Evolutionary conservation across 805 yeast species (phyloP), one percentile per base, ranked within the genome.

Genomic region (Dipodascus albidus): DNA sequence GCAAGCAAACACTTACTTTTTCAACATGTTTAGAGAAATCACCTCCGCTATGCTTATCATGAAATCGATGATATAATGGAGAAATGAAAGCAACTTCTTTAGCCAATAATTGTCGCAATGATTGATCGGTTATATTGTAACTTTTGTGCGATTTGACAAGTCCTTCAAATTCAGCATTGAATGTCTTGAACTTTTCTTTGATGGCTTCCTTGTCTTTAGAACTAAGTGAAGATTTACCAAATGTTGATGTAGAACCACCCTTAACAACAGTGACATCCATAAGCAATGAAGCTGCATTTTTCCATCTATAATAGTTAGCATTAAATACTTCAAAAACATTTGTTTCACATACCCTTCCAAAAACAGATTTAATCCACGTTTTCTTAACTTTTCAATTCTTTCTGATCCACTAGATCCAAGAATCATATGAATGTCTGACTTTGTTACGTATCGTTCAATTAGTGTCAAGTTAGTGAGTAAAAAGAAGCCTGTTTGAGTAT

Each of bases 51-150:
- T 86, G 82, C 66, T 86, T 85, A 60, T 85, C 88, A 67, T 87
- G 83, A 64, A 91, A 85, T 62, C 93, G 81, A 62, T 83, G 82
- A 69, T 91, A 91, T 53, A 91, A 78, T 14, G 96, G 96, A 55
- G 81, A 75, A 51, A 93, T 82, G 59, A 88, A 80, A 35, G 82
- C 64, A 23, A 82, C 83, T 61, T 91, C 97, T 53, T 79, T 78
- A 15, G 80, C 75, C 59, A 93, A 70, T 53, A 75, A 78, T 54
- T 77, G 74, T 56, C 81, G 81, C 66, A 91, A 73, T 44, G 75
- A 76, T 2, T 79, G 74, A 63, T 88, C 95, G 6, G 82, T 78
- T 49, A 88, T 75, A 54, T 77, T 78, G 64, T 80, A 83, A 50
- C 75, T 74, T 60, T 80, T 82, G 63, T 85, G 86, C 54, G 77